Evolutionary conservation across 202 grass and related monocot genomes (phyloP).

Genomic region (Eragrostis tef): DNA sequence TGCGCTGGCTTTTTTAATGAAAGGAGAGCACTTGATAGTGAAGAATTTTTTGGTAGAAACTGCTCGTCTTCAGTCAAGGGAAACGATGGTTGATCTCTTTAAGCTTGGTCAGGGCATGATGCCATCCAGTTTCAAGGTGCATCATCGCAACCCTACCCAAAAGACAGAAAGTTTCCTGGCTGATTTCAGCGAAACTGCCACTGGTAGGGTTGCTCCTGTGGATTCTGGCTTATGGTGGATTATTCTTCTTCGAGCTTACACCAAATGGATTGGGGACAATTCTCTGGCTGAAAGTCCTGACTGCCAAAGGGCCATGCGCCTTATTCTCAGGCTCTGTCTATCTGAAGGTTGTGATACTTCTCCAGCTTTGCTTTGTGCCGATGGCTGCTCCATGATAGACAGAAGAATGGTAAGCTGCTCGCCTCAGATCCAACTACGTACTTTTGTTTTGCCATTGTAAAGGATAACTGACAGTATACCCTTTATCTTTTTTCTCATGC

Average conservation of each 20-base stretch:
- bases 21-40: conserved; percentile 68
- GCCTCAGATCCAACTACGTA: conserved; percentile 8
- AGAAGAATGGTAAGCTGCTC: conserved; percentile 71
- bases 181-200: conserved; percentile 92
- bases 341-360: conserved; percentile 92
- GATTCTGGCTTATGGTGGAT: conserved; percentile 97
- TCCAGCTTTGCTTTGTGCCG: conserved; percentile 81
- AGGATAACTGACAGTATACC: not conserved
- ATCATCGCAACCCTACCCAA: conserved; percentile 34
- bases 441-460: conserved; percentile 13
- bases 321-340: conserved; percentile 80
- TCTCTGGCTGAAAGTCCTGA: conserved; percentile 59
- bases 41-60: conserved; percentile 85
- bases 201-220: conserved; percentile 83
- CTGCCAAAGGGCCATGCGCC: conserved; percentile 74
- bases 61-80: conserved; percentile 69
- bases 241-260: conserved; percentile 81
- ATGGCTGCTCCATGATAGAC: conserved; percentile 91
- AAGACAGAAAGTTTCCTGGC: conserved; percentile 68
- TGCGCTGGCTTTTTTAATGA: conserved; percentile 78
- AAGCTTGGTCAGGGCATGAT: conserved; percentile 88
- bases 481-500: conserved; percentile 26
- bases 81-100: conserved; percentile 80
- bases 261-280: conserved; percentile 61
- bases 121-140: conserved; percentile 91